Conservation (phyloP, 2,329 filamentous ascomycete species). For the Neonectria sp. region DNA sequence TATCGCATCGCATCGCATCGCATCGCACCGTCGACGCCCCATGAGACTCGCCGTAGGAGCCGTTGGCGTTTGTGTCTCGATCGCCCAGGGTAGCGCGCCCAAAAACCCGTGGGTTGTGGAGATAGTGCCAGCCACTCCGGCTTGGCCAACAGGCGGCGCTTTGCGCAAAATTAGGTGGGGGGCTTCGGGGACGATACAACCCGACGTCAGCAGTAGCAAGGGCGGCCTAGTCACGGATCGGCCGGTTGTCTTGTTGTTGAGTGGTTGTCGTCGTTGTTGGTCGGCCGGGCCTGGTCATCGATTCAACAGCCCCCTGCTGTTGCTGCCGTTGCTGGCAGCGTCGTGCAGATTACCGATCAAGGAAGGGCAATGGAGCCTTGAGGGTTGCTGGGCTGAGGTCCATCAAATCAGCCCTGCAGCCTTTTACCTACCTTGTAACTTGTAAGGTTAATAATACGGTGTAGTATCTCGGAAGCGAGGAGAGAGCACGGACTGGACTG, state of each 20-base stretch:
- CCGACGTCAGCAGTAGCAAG: conserved; percentile 28
- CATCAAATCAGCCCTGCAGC: background rate
- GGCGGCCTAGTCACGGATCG: conserved; percentile 18
- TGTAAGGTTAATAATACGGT: background rate
- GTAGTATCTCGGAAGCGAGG: background rate
- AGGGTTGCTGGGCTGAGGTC: background rate
- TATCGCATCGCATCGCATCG: background rate
- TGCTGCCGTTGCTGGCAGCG: background rate
- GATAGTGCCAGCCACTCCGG: conserved; percentile 15
- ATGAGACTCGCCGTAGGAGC: conserved; percentile 23
- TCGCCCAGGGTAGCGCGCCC: background rate
- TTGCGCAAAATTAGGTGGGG: conserved; percentile 25
- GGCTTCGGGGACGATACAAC: conserved; percentile 8
- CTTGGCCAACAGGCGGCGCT: conserved; percentile 22
- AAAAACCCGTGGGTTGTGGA: conserved; percentile 14
- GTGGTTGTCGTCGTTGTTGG: background rate
- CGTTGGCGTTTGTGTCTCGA: conserved; percentile 13
- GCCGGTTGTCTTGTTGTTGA: conserved; percentile 4
- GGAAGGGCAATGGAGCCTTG: background rate
- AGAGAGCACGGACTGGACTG: background rate
- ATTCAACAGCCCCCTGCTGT: background rate
- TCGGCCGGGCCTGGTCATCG: background rate
- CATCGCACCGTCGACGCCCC: conserved; percentile 15
- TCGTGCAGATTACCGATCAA: background rate
- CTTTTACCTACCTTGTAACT: background rate